Percentiles rank a stretch among this genome's conserved stretches.
Evolutionary conservation across 495 filamentous ascomycete species (phyloP).

Genomic region (Poronia punctata): DNA sequence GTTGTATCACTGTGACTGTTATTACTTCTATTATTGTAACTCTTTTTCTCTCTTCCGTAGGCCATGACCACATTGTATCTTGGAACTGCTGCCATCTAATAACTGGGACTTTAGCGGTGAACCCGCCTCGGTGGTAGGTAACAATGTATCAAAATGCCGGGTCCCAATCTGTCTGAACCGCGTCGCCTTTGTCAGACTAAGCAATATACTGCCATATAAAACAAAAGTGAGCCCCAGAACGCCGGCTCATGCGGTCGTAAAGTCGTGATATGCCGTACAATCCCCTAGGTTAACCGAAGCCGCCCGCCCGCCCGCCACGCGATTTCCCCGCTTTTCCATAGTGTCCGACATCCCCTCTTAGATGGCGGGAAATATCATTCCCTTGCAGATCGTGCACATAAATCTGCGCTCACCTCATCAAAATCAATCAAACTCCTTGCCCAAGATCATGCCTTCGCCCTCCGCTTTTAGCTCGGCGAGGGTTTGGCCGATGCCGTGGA

Average conservation of each 20-base stretch:
- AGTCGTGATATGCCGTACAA: conserved; percentile 7
- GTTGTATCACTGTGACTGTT: not conserved
- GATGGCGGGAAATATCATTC: not conserved
- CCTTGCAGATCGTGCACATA: not conserved
- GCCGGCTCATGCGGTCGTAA: conserved; percentile 11
- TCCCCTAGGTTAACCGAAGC: not conserved
- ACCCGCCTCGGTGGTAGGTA: too few relatives aligned
- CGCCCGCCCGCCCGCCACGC: not conserved
- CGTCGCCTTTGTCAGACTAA: not conserved
- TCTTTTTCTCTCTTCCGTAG: not conserved
- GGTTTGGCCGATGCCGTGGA: conserved; percentile 46
- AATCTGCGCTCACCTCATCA: conserved; percentile 2
- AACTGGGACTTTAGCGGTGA: not conserved
- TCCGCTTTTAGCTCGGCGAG: conserved; percentile 47
- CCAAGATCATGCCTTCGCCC: conserved; percentile 50
- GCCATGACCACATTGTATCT: too few relatives aligned
- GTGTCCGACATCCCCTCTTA: not conserved
- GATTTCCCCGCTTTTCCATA: conserved; percentile 1
- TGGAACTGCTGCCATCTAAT: not conserved
- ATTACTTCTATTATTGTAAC: not conserved
- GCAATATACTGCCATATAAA: not conserved
- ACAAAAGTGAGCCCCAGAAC: conserved; percentile 3
- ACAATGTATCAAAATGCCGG: too few relatives aligned
- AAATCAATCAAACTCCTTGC: conserved; percentile 38
- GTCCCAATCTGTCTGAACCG: too few relatives aligned